Base-by-base conservation (phyloP, 371 early-diverging fungal genomes). In the Parasitella parasitica region DNA sequence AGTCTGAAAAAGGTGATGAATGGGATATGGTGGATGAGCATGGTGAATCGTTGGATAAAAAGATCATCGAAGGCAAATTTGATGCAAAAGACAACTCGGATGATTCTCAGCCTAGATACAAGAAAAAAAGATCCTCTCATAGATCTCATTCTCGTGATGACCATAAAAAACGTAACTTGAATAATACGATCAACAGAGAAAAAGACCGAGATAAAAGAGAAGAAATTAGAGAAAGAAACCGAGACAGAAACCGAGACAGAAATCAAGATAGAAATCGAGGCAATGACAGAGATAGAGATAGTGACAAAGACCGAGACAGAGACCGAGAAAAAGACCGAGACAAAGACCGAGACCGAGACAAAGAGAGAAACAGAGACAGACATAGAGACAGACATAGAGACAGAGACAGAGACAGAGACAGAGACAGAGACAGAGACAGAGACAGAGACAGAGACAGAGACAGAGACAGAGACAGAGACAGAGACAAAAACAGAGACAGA, bases 1-100 rank as follows among this genome's bases (percentile, higher is more conserved):
- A 66, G 28, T 18, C 24, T 6, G 48, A 54, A 37, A 57, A 61
- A 38, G 57, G 56, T 5, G 63, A 65, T 24, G 73, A 67, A 39
- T 70, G 70, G 73, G 69, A 70, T 46, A 46, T 71, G 12, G 64
- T 71, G 0, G 71, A 67, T 20, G 71, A 67, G 27, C 41, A 43
- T 28, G 69, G 69, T n/a, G 26, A 64, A 26, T 46, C 54, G 2
- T 48, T 64, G 4, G 35, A 35, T 13, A 52, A 36, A 26, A 34
- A 38, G 6, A 34, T 32, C 13, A 27, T 8, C 8, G 34, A n/a
- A 12, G 22, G 18, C 12, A 43, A 49, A 11, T 16, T 55, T 12
- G 16, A 27, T 6, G 48, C 61, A 30, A 41, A 38, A 32, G 48
- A 46, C 24, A 20, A 57, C 9, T 43, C 28, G 27, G 39, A 41